Percentiles rank a stretch among this genome's conserved stretches.
Evolutionary conservation across 2,329 filamentous ascomycete genomes (phyloP).

Genomic region (Aspergillus fischeri): DNA sequence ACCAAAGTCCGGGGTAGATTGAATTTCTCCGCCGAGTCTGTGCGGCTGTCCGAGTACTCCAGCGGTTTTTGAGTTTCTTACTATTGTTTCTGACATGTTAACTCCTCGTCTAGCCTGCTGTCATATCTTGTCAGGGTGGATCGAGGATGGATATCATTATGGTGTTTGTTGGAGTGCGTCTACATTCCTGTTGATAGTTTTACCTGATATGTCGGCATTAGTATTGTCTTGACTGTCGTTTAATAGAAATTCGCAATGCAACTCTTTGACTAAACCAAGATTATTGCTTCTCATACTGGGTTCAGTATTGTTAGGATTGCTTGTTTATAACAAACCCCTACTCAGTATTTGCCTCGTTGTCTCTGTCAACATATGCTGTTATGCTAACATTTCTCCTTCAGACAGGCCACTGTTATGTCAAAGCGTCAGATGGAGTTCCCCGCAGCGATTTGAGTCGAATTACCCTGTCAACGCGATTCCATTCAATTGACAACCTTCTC

Average conservation of each 20-base stretch:
- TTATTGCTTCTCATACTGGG: neutral
- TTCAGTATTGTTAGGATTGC: neutral
- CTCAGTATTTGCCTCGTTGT: neutral
- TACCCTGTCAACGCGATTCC: neutral
- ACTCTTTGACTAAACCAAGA: neutral
- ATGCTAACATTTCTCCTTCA: neutral
- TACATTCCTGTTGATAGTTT: neutral
- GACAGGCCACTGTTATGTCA: neutral
- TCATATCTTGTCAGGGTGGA: neutral
- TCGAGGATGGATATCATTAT: neutral
- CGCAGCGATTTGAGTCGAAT: neutral
- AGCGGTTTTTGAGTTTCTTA: neutral
- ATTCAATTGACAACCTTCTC: neutral
- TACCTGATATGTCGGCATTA: neutral
- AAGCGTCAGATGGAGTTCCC: too few species aligned
- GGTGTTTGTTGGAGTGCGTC: neutral
- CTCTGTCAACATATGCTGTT: neutral
- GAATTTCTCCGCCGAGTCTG: neutral
- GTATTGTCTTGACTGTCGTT: neutral
- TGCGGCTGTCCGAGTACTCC: neutral
- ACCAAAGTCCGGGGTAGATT: neutral
- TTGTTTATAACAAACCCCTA: neutral
- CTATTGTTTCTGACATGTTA: neutral
- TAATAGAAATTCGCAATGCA: neutral
- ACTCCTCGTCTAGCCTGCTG: neutral